Evolutionary conservation across 805 yeast genomes (phyloP).

Genomic region (Priceomyces fermenticarens): DNA sequence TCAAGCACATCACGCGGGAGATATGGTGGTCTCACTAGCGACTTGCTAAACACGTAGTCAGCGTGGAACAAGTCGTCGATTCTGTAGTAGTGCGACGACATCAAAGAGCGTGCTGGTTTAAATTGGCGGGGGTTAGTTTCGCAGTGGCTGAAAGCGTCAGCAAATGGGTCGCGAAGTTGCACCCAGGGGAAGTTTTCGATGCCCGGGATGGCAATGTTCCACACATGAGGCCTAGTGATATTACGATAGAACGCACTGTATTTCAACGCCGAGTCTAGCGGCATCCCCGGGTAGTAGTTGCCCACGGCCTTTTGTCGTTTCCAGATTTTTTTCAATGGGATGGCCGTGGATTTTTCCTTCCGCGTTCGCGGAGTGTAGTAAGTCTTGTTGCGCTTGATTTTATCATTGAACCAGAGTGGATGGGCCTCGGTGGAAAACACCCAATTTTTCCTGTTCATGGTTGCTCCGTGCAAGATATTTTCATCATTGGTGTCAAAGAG

Average conservation of each 20-base stretch:
- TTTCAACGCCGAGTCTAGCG: background rate
- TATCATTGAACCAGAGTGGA: slow-evolving; percentile 68
- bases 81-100: slow-evolving; percentile 35
- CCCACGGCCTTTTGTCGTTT: background rate
- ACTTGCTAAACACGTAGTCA: slow-evolving; percentile 37
- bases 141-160: slow-evolving; percentile 21
- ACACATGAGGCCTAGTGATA: slow-evolving; percentile 11
- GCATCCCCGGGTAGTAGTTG: background rate
- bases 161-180: slow-evolving; percentile 15
- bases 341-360: background rate
- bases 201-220: slow-evolving; percentile 11
- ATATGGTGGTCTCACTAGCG: slow-evolving; percentile 44
- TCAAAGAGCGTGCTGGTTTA: slow-evolving; percentile 13
- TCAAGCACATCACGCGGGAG: slow-evolving; percentile 16
- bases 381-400: background rate
- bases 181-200: slow-evolving; percentile 6
- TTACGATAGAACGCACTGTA: slow-evolving; percentile 12
- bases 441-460: slow-evolving; percentile 44
- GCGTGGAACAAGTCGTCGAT: slow-evolving; percentile 43
- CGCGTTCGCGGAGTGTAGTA: background rate
- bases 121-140: slow-evolving; percentile 25
- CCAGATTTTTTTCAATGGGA: background rate
- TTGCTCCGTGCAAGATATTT: slow-evolving; percentile 27
- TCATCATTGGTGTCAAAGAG: slow-evolving; percentile 69
- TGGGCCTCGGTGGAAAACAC: slow-evolving; percentile 88